These are phyloP conservation scores for Ophiostoma angusticollis DNA, from an alignment of 2,329 filamentous ascomycete genomes.

Conservation along the genomic window DNA sequence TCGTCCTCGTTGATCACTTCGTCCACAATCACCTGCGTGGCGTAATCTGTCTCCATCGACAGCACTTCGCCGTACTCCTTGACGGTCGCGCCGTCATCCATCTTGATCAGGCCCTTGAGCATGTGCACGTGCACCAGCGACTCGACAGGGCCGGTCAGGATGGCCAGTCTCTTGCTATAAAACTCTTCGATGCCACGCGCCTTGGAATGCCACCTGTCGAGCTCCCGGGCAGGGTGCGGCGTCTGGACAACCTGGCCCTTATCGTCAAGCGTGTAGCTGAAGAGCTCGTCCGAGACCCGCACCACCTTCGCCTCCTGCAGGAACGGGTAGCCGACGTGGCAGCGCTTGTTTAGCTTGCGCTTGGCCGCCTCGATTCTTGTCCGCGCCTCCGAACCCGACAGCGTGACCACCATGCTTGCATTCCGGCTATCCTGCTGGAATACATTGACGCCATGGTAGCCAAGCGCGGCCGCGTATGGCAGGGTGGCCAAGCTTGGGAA, in stretches of 20 bases:
- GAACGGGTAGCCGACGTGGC: constrained; percentile 91
- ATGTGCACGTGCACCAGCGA: constrained; percentile 86
- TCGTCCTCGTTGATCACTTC: constrained; percentile 81
- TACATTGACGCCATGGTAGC: constrained; percentile 81
- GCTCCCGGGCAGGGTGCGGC: constrained; percentile 63
- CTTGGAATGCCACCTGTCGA: constrained; percentile 74
- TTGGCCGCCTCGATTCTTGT: constrained; percentile 62
- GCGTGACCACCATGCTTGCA: constrained; percentile 86
- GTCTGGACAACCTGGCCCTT: constrained; percentile 53
- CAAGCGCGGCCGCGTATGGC: constrained; percentile 67
- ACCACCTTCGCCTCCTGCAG: constrained; percentile 85
- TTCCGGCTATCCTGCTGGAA: constrained; percentile 95
- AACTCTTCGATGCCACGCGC: constrained; percentile 69
- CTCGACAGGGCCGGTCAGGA: constrained; percentile 76
- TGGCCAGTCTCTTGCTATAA: constrained; percentile 84
- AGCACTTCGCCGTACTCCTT: constrained; percentile 86
- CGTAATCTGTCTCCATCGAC: constrained; percentile 78
- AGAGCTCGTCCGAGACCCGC: constrained; percentile 83
- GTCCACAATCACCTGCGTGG: constrained; percentile 83
- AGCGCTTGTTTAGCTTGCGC: constrained; percentile 67
- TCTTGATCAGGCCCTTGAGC: constrained; percentile 82
- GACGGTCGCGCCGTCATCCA: constrained; percentile 75
- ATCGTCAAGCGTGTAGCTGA: constrained; percentile 65
- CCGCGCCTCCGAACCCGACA: constrained; percentile 60
- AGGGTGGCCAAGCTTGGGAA: constrained; percentile 85